These are phyloP conservation scores for Ostreobium quekettii DNA, from an alignment of 139 green algal genomes.

Conservation along the genomic window DNA sequence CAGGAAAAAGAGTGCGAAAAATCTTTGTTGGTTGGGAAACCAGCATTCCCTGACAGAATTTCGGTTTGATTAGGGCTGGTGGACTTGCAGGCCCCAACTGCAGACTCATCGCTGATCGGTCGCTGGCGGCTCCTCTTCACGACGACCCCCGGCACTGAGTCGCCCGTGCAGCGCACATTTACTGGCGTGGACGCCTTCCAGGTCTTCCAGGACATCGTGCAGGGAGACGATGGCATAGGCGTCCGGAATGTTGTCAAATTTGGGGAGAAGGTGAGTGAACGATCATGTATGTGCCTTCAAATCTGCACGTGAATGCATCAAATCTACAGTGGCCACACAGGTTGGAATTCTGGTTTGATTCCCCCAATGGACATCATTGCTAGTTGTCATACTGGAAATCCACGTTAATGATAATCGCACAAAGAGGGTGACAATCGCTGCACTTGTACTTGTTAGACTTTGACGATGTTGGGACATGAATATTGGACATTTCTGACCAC, in stretches of 20 bases:
- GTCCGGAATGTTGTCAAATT: conserved; percentile 84
- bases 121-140: conserved; percentile 84
- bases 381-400: too few species aligned
- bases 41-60: neutral
- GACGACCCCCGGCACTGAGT: conserved; percentile 43
- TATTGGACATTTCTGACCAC: too few species aligned
- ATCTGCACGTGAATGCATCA: too few species aligned
- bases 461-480: too few species aligned
- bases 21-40: neutral
- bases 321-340: too few species aligned
- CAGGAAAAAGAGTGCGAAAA: neutral
- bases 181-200: conserved; percentile 76
- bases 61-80: neutral
- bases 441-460: too few species aligned
- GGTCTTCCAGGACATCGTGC: conserved; percentile 70
- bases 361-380: too few species aligned
- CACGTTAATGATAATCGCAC: too few species aligned
- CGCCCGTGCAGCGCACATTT: conserved; percentile 86
- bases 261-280: conserved; percentile 37
- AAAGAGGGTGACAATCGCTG: too few species aligned
- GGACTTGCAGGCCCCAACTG: conserved; percentile 1
- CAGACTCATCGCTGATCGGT: neutral
- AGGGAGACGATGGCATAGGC: conserved; percentile 19
- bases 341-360: too few species aligned
- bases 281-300: too few species aligned